Evolutionary conservation across 768 basidiomycete genomes (phyloP).

Genomic region (Boletus coccyginus): DNA sequence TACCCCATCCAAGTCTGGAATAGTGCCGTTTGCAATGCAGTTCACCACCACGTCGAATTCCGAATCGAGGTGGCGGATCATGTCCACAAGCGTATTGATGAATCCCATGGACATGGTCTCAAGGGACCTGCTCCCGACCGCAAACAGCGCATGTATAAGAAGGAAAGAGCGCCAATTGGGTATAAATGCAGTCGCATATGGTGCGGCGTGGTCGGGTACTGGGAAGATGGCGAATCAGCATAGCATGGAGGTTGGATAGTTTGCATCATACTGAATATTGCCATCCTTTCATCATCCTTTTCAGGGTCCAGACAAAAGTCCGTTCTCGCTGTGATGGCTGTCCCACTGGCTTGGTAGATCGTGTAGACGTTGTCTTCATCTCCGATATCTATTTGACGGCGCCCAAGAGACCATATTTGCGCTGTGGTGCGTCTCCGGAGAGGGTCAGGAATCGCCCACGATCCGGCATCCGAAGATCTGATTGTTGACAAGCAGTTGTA

Average conservation of each 20-base stretch:
- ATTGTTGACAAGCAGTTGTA: constrained; percentile 1
- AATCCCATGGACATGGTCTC: constrained; percentile 3
- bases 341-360: neutral
- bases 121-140: constrained; percentile 1
- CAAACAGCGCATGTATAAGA: neutral
- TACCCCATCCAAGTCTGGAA: neutral
- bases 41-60: constrained; percentile 8
- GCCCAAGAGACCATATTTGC: neutral
- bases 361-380: neutral
- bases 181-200: constrained; percentile 2
- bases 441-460: neutral
- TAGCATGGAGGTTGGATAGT: no score
- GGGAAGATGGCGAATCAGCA: neutral
- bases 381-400: neutral
- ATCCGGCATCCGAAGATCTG: neutral
- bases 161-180: constrained; percentile 13
- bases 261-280: neutral
- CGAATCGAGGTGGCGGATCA: constrained; percentile 2
- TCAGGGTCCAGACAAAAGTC: neutral
- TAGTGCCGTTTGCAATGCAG: constrained; percentile 8
- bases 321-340: neutral
- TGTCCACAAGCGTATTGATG: neutral
- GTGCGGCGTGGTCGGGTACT: constrained; percentile 9
- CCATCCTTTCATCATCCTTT: constrained; percentile 8
- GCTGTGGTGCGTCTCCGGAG: constrained; percentile 5